phyloP scores from a whole-genome alignment of 768 basidiomycete genomes.

The Coprinellus micaceus region DNA sequence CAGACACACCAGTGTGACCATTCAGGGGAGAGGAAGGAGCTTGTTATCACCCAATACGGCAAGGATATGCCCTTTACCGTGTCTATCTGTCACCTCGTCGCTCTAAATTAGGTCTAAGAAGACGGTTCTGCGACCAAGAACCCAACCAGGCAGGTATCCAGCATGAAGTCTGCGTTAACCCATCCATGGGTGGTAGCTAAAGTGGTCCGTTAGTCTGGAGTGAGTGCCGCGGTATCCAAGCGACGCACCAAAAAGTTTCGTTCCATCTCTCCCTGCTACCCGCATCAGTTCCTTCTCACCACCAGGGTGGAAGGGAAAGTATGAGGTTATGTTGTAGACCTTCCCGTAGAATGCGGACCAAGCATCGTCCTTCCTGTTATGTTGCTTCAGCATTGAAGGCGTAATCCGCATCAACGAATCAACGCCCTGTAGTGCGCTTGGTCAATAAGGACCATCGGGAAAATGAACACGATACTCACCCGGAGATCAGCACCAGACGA shows the following conservation, averaged over 20 bases:
- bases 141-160: constrained; percentile 89
- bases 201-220: constrained; percentile 2
- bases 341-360: constrained; percentile 92
- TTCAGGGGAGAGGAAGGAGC: too few relatives aligned
- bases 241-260: constrained; percentile 83
- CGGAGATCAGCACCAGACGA: constrained; percentile 75
- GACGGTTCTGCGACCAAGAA: constrained; percentile 75
- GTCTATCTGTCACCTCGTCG: too few relatives aligned
- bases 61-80: too few relatives aligned
- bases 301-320: constrained; percentile 89
- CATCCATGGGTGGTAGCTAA: constrained; percentile 89
- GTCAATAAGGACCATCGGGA: not conserved
- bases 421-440: constrained; percentile 55
- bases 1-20: too few relatives aligned
- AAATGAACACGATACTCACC: constrained; percentile 39
- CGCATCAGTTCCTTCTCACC: constrained; percentile 94
- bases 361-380: constrained; percentile 82
- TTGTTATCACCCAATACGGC: too few relatives aligned
- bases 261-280: constrained; percentile 91
- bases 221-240: not conserved
- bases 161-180: constrained; percentile 96
- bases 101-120: too few relatives aligned
- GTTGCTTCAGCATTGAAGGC: constrained; percentile 71
- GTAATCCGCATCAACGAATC: constrained; percentile 66
- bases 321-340: constrained; percentile 95